These are phyloP conservation scores for Kwoniella dendrophila DNA, from an alignment of 768 basidiomycete species.

Conservation along the genomic window DNA sequence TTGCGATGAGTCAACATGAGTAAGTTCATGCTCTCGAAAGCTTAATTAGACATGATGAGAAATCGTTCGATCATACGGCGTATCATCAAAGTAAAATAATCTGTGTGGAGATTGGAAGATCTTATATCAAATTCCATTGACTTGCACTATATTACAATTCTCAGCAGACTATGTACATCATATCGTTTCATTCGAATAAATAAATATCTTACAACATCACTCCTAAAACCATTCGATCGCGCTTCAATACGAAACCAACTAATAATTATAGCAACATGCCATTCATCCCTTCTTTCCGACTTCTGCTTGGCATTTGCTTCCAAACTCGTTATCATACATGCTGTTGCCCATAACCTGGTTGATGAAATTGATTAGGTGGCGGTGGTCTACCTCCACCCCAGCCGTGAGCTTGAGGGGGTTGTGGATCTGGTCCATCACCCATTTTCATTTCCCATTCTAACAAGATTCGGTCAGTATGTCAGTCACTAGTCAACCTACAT, in stretches of 20 bases:
- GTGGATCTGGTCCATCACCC: conserved; percentile 49
- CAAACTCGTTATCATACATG: neutral
- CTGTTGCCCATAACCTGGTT: conserved; percentile 11
- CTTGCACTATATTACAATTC: too few species aligned
- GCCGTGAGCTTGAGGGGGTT: conserved; percentile 35
- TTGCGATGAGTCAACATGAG: too few species aligned
- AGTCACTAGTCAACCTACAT: too few species aligned
- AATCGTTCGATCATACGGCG: too few species aligned
- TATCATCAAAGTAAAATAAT: too few species aligned
- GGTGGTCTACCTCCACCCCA: conserved; percentile 16
- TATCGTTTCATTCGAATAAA: neutral
- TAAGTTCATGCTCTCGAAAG: too few species aligned
- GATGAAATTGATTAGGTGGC: conserved; percentile 23
- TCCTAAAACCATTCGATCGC: too few species aligned
- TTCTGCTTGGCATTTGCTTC: neutral
- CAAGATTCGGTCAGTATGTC: neutral
- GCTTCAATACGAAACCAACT: too few species aligned
- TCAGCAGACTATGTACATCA: neutral
- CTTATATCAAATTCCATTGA: too few species aligned
- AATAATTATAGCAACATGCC: too few species aligned
- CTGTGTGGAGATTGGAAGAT: too few species aligned
- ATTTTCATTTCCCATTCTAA: conserved; percentile 48
- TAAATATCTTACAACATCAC: conserved; percentile 4
- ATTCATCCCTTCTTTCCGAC: neutral
- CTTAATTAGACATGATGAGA: too few species aligned